Evolutionary conservation across 140 eudicot species (phyloP).

Genomic region (Anethum foeniculum): DNA sequence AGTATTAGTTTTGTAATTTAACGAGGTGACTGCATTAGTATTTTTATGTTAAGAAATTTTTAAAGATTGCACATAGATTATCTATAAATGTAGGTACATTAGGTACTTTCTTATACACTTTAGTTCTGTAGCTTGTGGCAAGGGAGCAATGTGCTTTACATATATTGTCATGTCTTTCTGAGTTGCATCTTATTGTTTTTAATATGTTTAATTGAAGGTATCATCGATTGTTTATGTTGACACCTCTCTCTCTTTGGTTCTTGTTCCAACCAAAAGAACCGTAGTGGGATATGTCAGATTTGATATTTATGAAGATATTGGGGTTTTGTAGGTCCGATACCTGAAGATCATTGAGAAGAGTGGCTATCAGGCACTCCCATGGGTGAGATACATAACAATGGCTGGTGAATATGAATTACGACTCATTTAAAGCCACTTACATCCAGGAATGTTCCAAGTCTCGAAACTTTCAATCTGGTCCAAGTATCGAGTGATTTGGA

Average conservation of each 20-base stretch:
- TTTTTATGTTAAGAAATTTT: background rate
- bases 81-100: background rate
- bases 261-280: background rate
- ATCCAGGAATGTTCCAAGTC: background rate
- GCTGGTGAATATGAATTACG: slow-evolving; percentile 20
- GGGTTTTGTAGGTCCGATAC: slow-evolving; percentile 17
- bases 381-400: slow-evolving; percentile 24
- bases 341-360: slow-evolving; percentile 22
- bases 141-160: background rate
- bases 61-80: background rate
- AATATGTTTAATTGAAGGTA: background rate
- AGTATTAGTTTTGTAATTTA: background rate
- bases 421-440: slow-evolving; percentile 3
- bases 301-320: slow-evolving; percentile 1
- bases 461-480: background rate
- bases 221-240: background rate
- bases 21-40: background rate
- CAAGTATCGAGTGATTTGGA: background rate
- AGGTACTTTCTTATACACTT: background rate
- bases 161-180: background rate
- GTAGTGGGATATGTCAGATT: background rate
- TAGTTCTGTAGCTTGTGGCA: background rate
- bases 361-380: slow-evolving; percentile 21
- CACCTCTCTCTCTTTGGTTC: background rate
- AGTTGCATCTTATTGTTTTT: background rate